Percentiles rank a stretch among this genome's conserved stretches.
Evolutionary conservation across 768 basidiomycete species (phyloP).

Genomic region (Pleurotus pulmonarius): DNA sequence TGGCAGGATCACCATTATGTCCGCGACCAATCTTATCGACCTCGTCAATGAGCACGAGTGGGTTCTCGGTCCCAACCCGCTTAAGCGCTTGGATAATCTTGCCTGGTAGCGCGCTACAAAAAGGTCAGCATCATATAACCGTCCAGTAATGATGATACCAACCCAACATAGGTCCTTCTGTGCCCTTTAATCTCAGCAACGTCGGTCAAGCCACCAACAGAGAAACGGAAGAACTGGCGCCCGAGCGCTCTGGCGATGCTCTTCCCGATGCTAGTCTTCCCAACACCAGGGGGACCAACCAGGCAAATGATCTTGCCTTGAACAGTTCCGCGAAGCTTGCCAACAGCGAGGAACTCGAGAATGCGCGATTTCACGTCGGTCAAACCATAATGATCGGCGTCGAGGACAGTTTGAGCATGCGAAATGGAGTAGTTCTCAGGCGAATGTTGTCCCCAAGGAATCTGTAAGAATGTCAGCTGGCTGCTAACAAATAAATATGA

Average conservation of each 20-base stretch:
- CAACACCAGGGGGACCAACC: constrained; percentile 95
- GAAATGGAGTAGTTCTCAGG: constrained; percentile 88
- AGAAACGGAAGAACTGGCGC: constrained; percentile 94
- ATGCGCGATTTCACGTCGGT: constrained; percentile 92
- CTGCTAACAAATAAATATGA: background rate
- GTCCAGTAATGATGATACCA: constrained; percentile 20
- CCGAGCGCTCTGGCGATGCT: constrained; percentile 89
- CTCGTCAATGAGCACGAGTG: constrained; percentile 91
- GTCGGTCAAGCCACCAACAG: constrained; percentile 93
- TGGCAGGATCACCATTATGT: constrained; percentile 88
- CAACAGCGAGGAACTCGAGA: constrained; percentile 93
- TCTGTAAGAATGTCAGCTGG: constrained; percentile 34
- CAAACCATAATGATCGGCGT: constrained; percentile 93
- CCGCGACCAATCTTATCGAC: constrained; percentile 94
- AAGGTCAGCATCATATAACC: background rate
- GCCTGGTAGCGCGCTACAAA: constrained; percentile 75
- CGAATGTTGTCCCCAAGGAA: constrained; percentile 96
- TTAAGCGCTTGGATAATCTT: constrained; percentile 95
- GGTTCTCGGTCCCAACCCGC: constrained; percentile 91
- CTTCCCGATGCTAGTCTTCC: constrained; percentile 96
- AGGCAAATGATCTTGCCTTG: constrained; percentile 97
- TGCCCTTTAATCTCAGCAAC: constrained; percentile 99
- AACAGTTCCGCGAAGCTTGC: constrained; percentile 90
- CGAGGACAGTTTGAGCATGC: constrained; percentile 79
- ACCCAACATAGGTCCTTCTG: constrained; percentile 94